These are phyloP conservation scores for Cucumis sativus DNA, from an alignment of 306 rosid species.

Conservation along the genomic window Cucumber_9930_V3 NC_026661.2:5307501-5308000, in stretches of 20 bases:
- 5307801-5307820: constrained; percentile 31
- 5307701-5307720: constrained; percentile 9
- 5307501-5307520: neutral
- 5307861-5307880: constrained; percentile 24
- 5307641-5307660: neutral
- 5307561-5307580: neutral
- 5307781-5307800: constrained; percentile 29
- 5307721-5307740: constrained; percentile 17
- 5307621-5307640: neutral
- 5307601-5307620: neutral
- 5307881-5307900: neutral
- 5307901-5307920: neutral
- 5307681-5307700: constrained; percentile 24
- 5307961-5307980: neutral
- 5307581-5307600: constrained; percentile 30
- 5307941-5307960: neutral
- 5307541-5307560: neutral
- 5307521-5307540: neutral
- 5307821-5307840: constrained; percentile 20
- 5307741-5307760: constrained; percentile 17
- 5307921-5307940: constrained; percentile 3
- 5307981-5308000: neutral
- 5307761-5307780: constrained; percentile 4
- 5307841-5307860: constrained; percentile 4
- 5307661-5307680: neutral